Evolutionary conservation across 2,329 filamentous ascomycete species (phyloP), one percentile per base, ranked within the genome.

Genomic region (Pseudopyricularia javanii): DNA sequence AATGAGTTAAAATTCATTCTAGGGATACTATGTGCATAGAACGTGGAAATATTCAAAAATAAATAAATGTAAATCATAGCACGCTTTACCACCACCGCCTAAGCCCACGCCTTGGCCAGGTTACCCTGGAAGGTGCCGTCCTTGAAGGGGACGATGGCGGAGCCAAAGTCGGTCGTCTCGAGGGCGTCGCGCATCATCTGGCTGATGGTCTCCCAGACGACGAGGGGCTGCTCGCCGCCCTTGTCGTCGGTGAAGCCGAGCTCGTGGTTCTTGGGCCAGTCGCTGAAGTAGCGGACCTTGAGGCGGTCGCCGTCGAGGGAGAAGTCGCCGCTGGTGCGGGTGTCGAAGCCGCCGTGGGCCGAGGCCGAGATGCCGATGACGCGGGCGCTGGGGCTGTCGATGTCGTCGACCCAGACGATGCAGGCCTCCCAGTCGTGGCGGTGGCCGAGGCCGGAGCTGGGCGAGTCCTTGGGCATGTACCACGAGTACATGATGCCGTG

Each of bases 401-500:
- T 56, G 50, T 58, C 58, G 53, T 66, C 55, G 48, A 69, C 51
- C 60, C 60, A 62, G 14, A 71, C 59, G 3, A 71, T 60, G 15
- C 59, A 56, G 50, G 59, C 63, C 56, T 71, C 68, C 68, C 68
- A 71, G 56, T 72, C 69, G 54, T 70, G 66, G 3, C 69, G 66
- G 54, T 72, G 68, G 32, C 63, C 62, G 2, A 62, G 55, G 0
- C 66, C 68, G 0, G 54, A 47, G 26, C 57, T 60, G 11, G 70
- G 68, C 56, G 66, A 61, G 54, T 74, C 71, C 62, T 75, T 74
- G 50, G 72, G 72, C 59, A 71, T 65, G 59, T 72, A 74, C 70
- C 70, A 72, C 5, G 66, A 60, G 58, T 71, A 72, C 68, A 72
- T 69, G 56, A 72, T 65, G 50, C 60, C 66, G 49, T 63, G 65